Evolutionary conservation across 495 filamentous ascomycete genomes (phyloP).

Genomic region (Chaetomium cochliodes): DNA sequence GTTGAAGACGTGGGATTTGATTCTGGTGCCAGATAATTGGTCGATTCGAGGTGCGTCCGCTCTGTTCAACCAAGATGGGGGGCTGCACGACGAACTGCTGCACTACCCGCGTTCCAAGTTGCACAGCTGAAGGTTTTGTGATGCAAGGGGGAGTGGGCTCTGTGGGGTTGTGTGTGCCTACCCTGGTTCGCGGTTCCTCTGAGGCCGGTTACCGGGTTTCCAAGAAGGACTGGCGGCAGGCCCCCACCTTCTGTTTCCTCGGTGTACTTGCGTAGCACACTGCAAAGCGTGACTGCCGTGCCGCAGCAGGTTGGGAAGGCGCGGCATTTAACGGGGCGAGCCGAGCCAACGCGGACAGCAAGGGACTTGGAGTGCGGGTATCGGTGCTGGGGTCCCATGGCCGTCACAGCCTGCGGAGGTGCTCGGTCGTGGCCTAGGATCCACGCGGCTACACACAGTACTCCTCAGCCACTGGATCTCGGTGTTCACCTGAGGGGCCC

Average conservation of each 20-base stretch:
- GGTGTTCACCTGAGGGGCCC: background rate
- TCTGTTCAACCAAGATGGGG: constrained; percentile 8
- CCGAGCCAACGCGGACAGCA: background rate
- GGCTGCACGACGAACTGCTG: background rate
- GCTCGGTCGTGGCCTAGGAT: background rate
- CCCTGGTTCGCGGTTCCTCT: background rate
- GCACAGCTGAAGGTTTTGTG: background rate
- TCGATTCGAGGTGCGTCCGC: background rate
- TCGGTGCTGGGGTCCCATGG: constrained; percentile 1
- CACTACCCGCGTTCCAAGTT: background rate
- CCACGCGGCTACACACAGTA: background rate
- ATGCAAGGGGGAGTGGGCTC: background rate
- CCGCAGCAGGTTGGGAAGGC: background rate
- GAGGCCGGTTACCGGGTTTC: background rate
- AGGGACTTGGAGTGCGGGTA: background rate
- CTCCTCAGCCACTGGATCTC: background rate
- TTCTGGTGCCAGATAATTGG: constrained; percentile 26
- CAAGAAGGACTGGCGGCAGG: background rate
- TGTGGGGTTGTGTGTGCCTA: background rate
- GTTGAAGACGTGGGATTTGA: constrained; percentile 27
- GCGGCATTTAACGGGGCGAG: constrained; percentile 10
- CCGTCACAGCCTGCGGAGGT: background rate
- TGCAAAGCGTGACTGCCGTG: background rate
- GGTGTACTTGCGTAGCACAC: background rate
- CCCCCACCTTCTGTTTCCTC: constrained; percentile 9